A percentile compares a stretch with the other conserved stretches of the same genome.
Evolutionary conservation across 208 protist genomes (phyloP).

Genomic region (Trichomonas gallinae): DNA sequence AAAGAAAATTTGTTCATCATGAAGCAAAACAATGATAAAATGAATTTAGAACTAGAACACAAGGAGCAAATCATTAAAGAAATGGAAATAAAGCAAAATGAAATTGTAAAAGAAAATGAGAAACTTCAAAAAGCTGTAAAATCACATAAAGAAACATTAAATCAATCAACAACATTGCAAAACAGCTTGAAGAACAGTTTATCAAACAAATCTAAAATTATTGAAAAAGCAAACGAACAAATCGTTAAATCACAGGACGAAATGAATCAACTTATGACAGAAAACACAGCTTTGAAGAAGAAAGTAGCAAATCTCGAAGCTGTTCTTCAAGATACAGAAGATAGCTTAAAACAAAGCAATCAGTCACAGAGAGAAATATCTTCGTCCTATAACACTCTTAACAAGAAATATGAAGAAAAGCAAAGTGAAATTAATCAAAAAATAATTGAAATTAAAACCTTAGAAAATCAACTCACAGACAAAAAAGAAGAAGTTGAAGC

Average conservation of each 20-base stretch:
- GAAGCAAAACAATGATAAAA: background rate
- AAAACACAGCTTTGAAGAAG: background rate
- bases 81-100: background rate
- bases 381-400: background rate
- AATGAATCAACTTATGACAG: background rate
- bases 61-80: background rate
- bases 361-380: background rate
- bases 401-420: background rate
- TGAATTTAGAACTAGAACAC: background rate
- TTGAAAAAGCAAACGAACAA: background rate
- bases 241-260: background rate
- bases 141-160: background rate
- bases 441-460: background rate
- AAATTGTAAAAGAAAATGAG: background rate
- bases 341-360: background rate
- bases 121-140: background rate
- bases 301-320: background rate
- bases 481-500: background rate
- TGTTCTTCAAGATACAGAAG: background rate
- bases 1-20: background rate
- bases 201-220: background rate
- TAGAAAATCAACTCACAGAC: background rate
- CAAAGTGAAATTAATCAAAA: background rate
- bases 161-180: background rate
- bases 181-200: background rate